Evolutionary conservation across 441 rosid species (phyloP), one percentile per base, ranked within the genome.

Genomic region (Cnidoscolus chayamansa): DNA sequence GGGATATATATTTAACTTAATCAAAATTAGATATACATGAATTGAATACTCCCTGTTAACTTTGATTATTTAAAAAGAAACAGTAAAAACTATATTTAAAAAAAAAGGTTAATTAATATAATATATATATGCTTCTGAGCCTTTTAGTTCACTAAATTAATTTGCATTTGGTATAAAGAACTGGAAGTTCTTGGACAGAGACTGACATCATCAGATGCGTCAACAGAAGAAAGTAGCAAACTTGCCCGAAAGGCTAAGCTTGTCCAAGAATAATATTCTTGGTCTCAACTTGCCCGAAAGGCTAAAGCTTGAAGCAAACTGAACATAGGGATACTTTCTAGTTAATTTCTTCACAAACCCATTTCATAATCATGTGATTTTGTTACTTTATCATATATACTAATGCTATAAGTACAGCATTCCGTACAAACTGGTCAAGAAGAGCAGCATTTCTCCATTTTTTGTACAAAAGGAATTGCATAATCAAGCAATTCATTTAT

Each of bases 291-390:
- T 65, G 56, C 56, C 40, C 32, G 12, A 6, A 19, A 45, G 31
- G 12, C 53, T 45, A 20, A 48, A 47, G 56, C 68, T 65, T 48
- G 19, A 65, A 20, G 68, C 68, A 13, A 47, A 47, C 68, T 25
- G 37, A 20, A 47, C 2, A 25, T 58, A 30, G 7, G 35, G 10
- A 40, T 7, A 40, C 45, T 40, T 40, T 40, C 45, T 40, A 3
- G 45, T 40, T 4, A 58, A 35, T 58, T 30, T 58, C 63, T 58
- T 15, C 63, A 16, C 25, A 59, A 59, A 59, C 40, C 63, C 31
- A 56, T 5, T 56, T 59, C 63, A 11, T 25, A 25, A 25, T 31
- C 8, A 54, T 54, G 57, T n/a, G 57, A 54, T n/a, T 53, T 15
- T 53, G 57, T 53, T n/a, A 54, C 45, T 40, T 40, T 40, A 40